Conservation (phyloP, 768 basidiomycete genomes). For the Amanita phalloides region DNA sequence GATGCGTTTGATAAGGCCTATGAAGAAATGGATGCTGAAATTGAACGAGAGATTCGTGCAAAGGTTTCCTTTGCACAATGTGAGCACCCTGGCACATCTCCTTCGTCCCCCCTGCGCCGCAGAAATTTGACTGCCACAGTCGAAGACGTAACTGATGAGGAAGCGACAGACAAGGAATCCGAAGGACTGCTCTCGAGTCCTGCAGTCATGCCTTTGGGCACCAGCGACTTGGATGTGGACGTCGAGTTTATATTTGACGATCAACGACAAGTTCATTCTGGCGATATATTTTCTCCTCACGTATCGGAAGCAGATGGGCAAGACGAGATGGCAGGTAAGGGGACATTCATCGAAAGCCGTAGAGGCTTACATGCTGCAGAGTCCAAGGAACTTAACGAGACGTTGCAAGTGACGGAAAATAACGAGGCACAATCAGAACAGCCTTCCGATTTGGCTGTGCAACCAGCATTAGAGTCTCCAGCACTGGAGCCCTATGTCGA, state of each 20-base stretch:
- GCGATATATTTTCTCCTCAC: neutral
- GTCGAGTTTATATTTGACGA: constrained; percentile 1
- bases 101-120: too few species aligned
- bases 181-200: neutral
- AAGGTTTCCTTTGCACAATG: neutral
- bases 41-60: constrained; percentile 1
- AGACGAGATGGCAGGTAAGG: neutral
- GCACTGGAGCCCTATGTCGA: neutral
- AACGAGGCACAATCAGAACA: neutral
- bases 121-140: neutral
- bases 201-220: constrained; percentile 15
- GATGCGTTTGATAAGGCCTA: constrained; percentile 2
- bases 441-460: neutral
- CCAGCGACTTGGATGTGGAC: constrained; percentile 15
- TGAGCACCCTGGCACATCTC: neutral
- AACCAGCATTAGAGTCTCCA: neutral
- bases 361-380: neutral
- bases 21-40: constrained; percentile 10
- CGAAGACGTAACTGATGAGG: constrained; percentile 2
- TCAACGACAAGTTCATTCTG: neutral
- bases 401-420: neutral
- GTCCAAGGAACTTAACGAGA: neutral
- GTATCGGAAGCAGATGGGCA: neutral
- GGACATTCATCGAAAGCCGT: neutral
- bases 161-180: neutral